Evolutionary conservation across 2,329 filamentous ascomycete genomes (phyloP).

Genomic region (Nemania bipapillata): DNA sequence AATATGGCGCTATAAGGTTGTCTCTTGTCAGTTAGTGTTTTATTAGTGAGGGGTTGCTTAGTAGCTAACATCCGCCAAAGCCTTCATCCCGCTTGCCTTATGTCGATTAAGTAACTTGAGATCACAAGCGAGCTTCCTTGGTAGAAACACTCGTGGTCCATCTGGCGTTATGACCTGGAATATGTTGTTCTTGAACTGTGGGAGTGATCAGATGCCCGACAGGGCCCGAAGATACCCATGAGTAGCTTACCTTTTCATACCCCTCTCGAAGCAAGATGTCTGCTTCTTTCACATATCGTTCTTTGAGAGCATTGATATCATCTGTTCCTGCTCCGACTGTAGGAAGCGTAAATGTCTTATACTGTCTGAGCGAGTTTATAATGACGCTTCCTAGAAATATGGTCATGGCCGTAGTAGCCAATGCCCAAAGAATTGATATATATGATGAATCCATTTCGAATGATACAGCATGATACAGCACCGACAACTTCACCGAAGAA

Average conservation of each 20-base stretch:
- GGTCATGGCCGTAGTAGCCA: slow-evolving; percentile 31
- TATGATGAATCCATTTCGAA: slow-evolving; percentile 36
- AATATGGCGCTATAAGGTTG: slow-evolving; percentile 43
- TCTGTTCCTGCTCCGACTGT: slow-evolving; percentile 38
- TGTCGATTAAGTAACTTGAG: slow-evolving; percentile 45
- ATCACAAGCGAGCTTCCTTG: slow-evolving; percentile 45
- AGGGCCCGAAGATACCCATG: not conserved
- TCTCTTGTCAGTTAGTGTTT: not conserved
- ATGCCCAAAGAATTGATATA: slow-evolving; percentile 34
- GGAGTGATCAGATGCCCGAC: slow-evolving; percentile 1
- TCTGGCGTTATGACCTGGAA: slow-evolving; percentile 48
- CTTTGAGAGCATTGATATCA: slow-evolving; percentile 42
- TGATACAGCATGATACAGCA: not conserved
- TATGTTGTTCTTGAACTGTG: slow-evolving; percentile 46
- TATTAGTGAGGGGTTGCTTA: not conserved
- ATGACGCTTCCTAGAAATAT: slow-evolving; percentile 35
- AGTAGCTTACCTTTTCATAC: slow-evolving; percentile 41
- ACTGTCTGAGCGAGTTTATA: slow-evolving; percentile 30
- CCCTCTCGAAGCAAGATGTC: slow-evolving; percentile 46
- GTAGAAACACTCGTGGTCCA: slow-evolving; percentile 47
- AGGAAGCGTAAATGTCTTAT: slow-evolving; percentile 40
- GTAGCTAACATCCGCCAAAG: slow-evolving; percentile 45
- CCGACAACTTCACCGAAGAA: not conserved
- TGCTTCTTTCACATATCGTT: slow-evolving; percentile 46
- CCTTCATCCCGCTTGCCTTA: slow-evolving; percentile 49